These are phyloP conservation scores for Cladorrhinum sp. DNA, from an alignment of 2,329 filamentous ascomycete genomes.

Conservation along the genomic window DNA sequence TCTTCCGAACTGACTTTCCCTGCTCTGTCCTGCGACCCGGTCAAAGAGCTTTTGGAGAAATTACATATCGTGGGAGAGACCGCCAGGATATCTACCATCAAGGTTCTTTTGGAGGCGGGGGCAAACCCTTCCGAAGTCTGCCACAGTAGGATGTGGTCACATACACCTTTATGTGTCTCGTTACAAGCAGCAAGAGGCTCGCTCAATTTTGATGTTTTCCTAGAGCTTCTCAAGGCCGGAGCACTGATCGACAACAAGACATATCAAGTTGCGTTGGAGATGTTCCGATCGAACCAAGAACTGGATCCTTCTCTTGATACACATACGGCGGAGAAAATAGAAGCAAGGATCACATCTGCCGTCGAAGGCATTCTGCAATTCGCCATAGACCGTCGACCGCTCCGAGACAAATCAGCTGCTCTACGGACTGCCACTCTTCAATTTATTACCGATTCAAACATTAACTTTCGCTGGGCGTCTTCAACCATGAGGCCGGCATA, in stretches of 20 bases:
- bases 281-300: not conserved
- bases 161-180: not conserved
- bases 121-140: not conserved
- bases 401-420: not conserved
- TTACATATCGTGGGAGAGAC: too few relatives aligned
- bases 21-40: too few relatives aligned
- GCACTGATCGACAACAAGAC: not conserved
- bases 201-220: not conserved
- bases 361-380: not conserved
- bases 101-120: not conserved
- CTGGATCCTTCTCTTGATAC: not conserved
- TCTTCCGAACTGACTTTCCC: too few relatives aligned
- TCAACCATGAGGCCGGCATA: not conserved
- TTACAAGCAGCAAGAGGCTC: not conserved
- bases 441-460: not conserved
- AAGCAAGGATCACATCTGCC: not conserved
- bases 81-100: not conserved
- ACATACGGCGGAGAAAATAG: not conserved
- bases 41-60: too few relatives aligned
- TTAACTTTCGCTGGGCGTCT: not conserved
- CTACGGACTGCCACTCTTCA: not conserved
- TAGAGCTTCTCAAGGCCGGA: not conserved
- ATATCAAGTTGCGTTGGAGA: not conserved
- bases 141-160: not conserved
- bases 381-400: not conserved